Conservation (phyloP, 78 protist species). For the Dictyostelium purpureum region DNA sequence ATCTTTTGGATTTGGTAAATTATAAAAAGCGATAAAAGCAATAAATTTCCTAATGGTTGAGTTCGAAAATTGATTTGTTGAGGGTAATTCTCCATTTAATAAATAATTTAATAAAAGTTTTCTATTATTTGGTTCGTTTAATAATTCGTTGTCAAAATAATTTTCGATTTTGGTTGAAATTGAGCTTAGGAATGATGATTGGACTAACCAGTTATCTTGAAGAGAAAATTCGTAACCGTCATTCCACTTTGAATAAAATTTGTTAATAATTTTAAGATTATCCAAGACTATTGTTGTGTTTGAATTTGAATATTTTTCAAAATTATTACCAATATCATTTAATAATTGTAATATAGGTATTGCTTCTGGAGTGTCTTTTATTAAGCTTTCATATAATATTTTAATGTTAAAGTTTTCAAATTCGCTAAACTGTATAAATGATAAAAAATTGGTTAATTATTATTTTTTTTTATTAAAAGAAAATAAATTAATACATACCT, state of each 20-base stretch:
- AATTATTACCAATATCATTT: background rate
- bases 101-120: slow-evolving; percentile 12
- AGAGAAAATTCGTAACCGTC: background rate
- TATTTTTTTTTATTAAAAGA: background rate
- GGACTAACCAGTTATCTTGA: background rate
- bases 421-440: background rate
- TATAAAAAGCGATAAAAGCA: background rate
- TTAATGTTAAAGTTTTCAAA: slow-evolving; percentile 43
- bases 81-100: background rate
- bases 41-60: background rate
- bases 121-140: background rate
- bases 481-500: no score
- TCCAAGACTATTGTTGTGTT: background rate
- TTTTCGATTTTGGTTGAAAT: slow-evolving; percentile 1
- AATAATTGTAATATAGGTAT: slow-evolving; percentile 15
- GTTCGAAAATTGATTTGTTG: background rate
- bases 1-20: background rate
- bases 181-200: background rate
- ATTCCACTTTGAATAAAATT: slow-evolving; percentile 4
- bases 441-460: no score
- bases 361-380: slow-evolving; percentile 68
- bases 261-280: background rate
- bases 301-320: background rate
- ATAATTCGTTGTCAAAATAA: background rate
- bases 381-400: slow-evolving; percentile 56